Conservation (phyloP, 768 basidiomycete species). For the Hypholoma sublateritium region DNA sequence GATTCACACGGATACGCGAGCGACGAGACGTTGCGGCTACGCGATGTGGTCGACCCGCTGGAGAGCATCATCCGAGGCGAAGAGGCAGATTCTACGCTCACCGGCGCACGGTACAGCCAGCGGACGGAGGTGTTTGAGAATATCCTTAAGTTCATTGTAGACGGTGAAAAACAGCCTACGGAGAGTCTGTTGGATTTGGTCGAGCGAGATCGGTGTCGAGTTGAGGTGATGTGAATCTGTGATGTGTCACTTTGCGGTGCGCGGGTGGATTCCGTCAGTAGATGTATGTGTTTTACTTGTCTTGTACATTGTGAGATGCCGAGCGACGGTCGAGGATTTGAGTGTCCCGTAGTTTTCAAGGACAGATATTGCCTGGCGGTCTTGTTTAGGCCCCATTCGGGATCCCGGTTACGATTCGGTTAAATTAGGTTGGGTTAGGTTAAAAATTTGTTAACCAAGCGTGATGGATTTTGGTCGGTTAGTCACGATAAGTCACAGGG, state of each 20-base stretch:
- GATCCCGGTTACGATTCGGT: no score
- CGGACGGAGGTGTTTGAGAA: conserved; percentile 70
- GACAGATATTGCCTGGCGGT: no score
- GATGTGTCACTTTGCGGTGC: neutral
- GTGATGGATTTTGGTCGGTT: no score
- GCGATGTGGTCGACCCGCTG: conserved; percentile 27
- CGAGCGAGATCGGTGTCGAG: conserved; percentile 32
- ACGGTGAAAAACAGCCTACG: conserved; percentile 65
- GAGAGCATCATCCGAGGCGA: conserved; percentile 17
- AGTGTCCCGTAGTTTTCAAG: no score
- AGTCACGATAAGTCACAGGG: no score
- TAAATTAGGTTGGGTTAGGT: no score
- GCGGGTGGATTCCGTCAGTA: neutral
- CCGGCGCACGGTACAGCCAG: conserved; percentile 55
- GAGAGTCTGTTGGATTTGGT: conserved; percentile 65
- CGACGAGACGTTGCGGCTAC: conserved; percentile 19
- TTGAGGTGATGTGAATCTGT: neutral
- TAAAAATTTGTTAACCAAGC: no score
- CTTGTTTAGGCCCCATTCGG: no score
- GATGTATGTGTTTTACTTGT: neutral
- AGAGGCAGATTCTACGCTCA: conserved; percentile 21
- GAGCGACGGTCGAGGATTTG: no score
- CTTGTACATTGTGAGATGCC: neutral
- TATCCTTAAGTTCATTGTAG: conserved; percentile 61
- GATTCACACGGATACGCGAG: conserved; percentile 18